Evolutionary conservation across 2,329 filamentous ascomycete species (phyloP).

Genomic region (Diaporthe sp.): DNA sequence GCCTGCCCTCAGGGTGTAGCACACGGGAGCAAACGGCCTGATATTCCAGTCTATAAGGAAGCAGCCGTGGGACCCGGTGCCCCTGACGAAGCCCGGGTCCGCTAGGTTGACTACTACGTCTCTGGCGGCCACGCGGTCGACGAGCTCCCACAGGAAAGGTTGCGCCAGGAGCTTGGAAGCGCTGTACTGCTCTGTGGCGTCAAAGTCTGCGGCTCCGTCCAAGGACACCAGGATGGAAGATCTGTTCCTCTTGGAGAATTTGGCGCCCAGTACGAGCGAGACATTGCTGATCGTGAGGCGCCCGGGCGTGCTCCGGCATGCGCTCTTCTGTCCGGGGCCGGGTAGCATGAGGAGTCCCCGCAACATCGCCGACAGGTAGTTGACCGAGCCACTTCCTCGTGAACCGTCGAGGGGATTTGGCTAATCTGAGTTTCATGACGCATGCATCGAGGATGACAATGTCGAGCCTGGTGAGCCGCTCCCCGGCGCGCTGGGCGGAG

Average conservation of each 20-base stretch:
- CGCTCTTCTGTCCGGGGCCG: conserved; percentile 46
- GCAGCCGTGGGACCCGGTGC: conserved; percentile 51
- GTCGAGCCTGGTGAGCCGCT: conserved; percentile 53
- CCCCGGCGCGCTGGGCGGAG: conserved; percentile 54
- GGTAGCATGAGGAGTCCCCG: conserved; percentile 51
- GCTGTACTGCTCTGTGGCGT: conserved; percentile 40
- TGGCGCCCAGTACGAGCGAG: conserved; percentile 43
- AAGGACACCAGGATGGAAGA: conserved; percentile 46
- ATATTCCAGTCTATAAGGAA: conserved; percentile 51
- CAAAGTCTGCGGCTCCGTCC: conserved; percentile 45
- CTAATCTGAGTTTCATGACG: conserved; percentile 43
- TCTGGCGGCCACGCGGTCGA: conserved; percentile 43
- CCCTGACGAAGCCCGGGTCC: conserved; percentile 49
- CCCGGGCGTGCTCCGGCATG: conserved; percentile 40
- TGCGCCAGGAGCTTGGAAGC: conserved; percentile 47
- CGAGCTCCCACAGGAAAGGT: conserved; percentile 47
- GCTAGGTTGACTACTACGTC: conserved; percentile 50
- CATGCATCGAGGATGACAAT: conserved; percentile 62
- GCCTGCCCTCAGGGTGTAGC: not conserved
- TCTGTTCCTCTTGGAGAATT: conserved; percentile 43
- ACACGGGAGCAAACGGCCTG: conserved; percentile 44
- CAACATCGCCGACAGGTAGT: conserved; percentile 53
- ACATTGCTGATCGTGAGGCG: conserved; percentile 49
- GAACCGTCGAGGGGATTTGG: conserved; percentile 47
- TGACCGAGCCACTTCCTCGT: conserved; percentile 57